Conservation (phyloP, 371 early-diverging fungal genomes). For the Zopfochytrium polystomum region DNA sequence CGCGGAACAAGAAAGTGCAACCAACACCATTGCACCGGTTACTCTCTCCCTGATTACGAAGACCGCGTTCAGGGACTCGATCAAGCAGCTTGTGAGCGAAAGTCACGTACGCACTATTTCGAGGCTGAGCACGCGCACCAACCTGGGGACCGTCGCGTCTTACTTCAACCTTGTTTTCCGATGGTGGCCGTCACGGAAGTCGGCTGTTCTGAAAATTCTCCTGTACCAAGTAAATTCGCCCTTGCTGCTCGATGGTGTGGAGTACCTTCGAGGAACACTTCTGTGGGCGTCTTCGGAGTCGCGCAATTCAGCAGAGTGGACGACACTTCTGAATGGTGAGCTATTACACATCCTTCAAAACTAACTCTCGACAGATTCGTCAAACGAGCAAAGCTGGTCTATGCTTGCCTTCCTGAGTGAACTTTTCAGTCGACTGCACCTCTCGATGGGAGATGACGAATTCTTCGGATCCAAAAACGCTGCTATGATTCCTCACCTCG, state of each 20-base stretch:
- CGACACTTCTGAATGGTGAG: not conserved
- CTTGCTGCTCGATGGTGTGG: conserved; percentile 10
- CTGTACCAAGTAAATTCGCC: conserved; percentile 36
- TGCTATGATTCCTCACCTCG: conserved; percentile 49
- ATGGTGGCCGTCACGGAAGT: conserved; percentile 61
- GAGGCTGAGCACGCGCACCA: too few relatives aligned
- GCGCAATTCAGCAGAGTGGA: not conserved
- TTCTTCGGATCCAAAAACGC: conserved; percentile 62
- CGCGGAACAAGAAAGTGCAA: too few relatives aligned
- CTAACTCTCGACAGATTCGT: conserved; percentile 18
- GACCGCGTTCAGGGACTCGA: too few relatives aligned
- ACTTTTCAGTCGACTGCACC: conserved; percentile 64
- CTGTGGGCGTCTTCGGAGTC: not conserved
- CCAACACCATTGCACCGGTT: too few relatives aligned
- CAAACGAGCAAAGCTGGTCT: conserved; percentile 51
- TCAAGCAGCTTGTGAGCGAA: too few relatives aligned
- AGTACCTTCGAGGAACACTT: not conserved
- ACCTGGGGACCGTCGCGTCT: too few relatives aligned
- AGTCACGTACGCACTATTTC: too few relatives aligned
- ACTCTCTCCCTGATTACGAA: too few relatives aligned
- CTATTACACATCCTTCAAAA: not conserved
- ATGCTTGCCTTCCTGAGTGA: conserved; percentile 67
- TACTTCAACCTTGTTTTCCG: too few relatives aligned
- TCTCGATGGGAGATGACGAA: conserved; percentile 83
- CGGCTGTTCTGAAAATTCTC: conserved; percentile 51